A percentile compares a stretch with the other conserved stretches of the same genome.
These are phyloP conservation scores for Zostera marina DNA, from an alignment of 116 monocot genomes.

Conservation along the genomic window DNA sequence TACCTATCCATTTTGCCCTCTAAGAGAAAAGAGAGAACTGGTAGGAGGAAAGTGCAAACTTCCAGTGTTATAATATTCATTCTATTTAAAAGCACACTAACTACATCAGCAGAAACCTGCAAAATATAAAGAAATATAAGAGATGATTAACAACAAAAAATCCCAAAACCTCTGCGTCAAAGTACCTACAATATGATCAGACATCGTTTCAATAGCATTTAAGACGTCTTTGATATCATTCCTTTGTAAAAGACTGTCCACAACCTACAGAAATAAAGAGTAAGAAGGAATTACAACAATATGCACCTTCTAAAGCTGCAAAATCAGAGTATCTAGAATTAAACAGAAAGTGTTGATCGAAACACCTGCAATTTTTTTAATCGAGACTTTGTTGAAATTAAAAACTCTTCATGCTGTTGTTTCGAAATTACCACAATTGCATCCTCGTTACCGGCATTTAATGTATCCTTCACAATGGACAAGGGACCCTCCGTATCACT, in stretches of 20 bases:
- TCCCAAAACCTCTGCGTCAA: neutral
- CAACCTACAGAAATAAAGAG: slow-evolving; percentile 26
- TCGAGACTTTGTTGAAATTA: slow-evolving; percentile 52
- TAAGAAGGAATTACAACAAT: neutral
- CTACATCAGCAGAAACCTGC: slow-evolving; percentile 86
- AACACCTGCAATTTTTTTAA: slow-evolving; percentile 79
- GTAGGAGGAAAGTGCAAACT: slow-evolving; percentile 57
- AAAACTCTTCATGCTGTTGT: slow-evolving; percentile 49
- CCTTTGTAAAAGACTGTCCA: slow-evolving; percentile 62
- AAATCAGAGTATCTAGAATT: neutral
- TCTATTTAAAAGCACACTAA: slow-evolving; percentile 46
- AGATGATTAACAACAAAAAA: neutral
- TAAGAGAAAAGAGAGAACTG: slow-evolving; percentile 54
- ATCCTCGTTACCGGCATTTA: slow-evolving; percentile 62
- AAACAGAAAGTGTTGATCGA: neutral
- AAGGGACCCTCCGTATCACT: slow-evolving; percentile 22
- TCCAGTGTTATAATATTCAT: slow-evolving; percentile 64
- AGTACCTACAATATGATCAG: slow-evolving; percentile 76
- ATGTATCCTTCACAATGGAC: slow-evolving; percentile 27
- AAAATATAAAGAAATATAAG: slow-evolving; percentile 1
- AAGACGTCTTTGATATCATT: slow-evolving; percentile 69
- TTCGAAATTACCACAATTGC: slow-evolving; percentile 55
- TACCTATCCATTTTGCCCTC: slow-evolving; percentile 83
- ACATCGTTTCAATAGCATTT: slow-evolving; percentile 67
- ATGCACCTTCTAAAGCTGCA: neutral